Conservation (phyloP, 1,139 yeast genomes). For the Geotrichum histeridarum region DNA sequence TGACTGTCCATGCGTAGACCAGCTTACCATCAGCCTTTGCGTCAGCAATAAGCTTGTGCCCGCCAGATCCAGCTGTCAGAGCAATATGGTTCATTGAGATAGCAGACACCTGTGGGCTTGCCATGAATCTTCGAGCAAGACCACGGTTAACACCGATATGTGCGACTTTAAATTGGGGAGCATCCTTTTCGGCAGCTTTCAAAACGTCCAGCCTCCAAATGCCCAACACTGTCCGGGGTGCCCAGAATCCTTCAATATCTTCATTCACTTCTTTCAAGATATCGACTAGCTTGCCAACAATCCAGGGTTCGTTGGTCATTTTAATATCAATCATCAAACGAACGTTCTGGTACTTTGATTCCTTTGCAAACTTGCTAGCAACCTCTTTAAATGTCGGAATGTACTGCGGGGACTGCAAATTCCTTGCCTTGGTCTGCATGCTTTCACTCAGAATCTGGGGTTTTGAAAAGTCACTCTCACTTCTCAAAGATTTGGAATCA, state of each 20-base stretch:
- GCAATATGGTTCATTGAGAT: slow-evolving; percentile 43
- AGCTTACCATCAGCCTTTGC: slow-evolving; percentile 45
- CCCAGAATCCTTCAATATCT: slow-evolving; percentile 59
- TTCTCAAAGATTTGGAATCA: not conserved
- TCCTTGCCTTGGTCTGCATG: slow-evolving; percentile 11
- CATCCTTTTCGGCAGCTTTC: slow-evolving; percentile 45
- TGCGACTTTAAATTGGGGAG: slow-evolving; percentile 46
- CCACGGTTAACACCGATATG: slow-evolving; percentile 49
- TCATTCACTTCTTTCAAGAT: slow-evolving; percentile 46
- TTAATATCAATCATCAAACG: slow-evolving; percentile 80
- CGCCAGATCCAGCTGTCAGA: slow-evolving; percentile 41
- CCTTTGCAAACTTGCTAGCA: slow-evolving; percentile 52
- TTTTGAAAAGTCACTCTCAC: not conserved
- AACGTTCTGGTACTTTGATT: slow-evolving; percentile 36
- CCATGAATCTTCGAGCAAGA: slow-evolving; percentile 37
- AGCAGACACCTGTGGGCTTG: slow-evolving; percentile 11
- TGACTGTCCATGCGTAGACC: slow-evolving; percentile 81
- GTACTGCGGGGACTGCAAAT: slow-evolving; percentile 36
- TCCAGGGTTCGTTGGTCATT: slow-evolving; percentile 56
- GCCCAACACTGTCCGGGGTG: slow-evolving; percentile 64
- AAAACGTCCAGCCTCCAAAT: slow-evolving; percentile 72
- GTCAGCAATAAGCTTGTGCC: slow-evolving; percentile 37
- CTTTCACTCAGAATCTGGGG: slow-evolving; percentile 1
- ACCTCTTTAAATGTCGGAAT: slow-evolving; percentile 61
- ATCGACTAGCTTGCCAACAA: slow-evolving; percentile 50